Evolutionary conservation across 2,329 filamentous ascomycete species (phyloP), one percentile per base, ranked within the genome.

Genomic region (Hymenoscyphus scutula): DNA sequence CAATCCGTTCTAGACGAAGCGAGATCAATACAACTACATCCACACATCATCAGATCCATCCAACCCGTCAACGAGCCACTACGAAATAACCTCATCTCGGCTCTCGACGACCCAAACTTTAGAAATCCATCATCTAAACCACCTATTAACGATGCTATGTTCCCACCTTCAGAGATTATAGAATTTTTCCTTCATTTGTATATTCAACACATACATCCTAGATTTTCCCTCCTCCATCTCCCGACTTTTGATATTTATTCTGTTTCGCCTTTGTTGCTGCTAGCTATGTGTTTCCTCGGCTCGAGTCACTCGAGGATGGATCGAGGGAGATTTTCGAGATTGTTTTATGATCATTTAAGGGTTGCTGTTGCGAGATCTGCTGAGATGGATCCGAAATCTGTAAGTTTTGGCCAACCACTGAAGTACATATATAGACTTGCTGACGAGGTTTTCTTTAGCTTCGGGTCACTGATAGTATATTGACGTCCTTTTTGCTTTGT

Each of bases 201-300:
- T 51, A 61, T 73, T 3, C 61, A 67, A 51, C 68, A 70, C 55
- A 58, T 73, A 2, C 70, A 73, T 56, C 69, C 71, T 0, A 58
- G 70, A 56, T 72, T 69, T 61, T 67, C 69, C 6, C 62, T 71
- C 15, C 56, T 71, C 11, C 70, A 73, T 56, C 60, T 71, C 11
- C 71, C 71, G 8, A 72, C 71, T 8, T 71, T 73, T 30, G 62
- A 71, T 51, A 64, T 71, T 3, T 72, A 71, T 41, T 64, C 58
- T 19, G 62, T 63, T 29, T 64, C 67, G 48, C 69, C 69, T 37
- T 58, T 71, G 2, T 60, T 73, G 19, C 57, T 73, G 5, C 56
- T 70, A 1, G 65, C 68, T 2, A 73, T 73, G 70, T 72, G 72
- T 69, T 71, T 73, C 53, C 64, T 73, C 7, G 71, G 71, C 3